These are phyloP conservation scores for Plectranthus barbatus DNA, from an alignment of 257 asterid genomes.

Conservation along the genomic window DNA sequence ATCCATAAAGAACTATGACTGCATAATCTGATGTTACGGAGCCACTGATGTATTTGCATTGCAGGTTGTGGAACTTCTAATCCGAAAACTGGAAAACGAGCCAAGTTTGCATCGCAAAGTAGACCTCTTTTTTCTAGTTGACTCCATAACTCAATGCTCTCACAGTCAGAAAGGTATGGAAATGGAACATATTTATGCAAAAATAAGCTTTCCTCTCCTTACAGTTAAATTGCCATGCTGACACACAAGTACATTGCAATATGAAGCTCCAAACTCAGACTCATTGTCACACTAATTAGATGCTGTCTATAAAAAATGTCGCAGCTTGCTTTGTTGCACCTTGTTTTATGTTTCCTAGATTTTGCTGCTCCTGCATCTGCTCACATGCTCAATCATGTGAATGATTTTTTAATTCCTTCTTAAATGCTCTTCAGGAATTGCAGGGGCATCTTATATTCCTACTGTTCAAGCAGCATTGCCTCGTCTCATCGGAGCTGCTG, in stretches of 20 bases:
- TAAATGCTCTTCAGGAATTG: slow-evolving; percentile 55
- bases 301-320: background rate
- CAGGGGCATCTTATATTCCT: slow-evolving; percentile 91
- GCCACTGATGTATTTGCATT: slow-evolving; percentile 6
- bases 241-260: background rate
- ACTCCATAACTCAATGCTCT: slow-evolving; percentile 95
- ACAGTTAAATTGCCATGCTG: background rate
- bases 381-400: background rate
- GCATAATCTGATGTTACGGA: slow-evolving; percentile 12
- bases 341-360: background rate
- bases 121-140: slow-evolving; percentile 87
- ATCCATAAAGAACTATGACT: slow-evolving; percentile 3
- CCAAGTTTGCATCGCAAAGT: slow-evolving; percentile 72
- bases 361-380: background rate
- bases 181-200: background rate
- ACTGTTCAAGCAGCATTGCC: slow-evolving; percentile 78
- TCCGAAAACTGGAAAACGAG: slow-evolving; percentile 71
- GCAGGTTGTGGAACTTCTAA: slow-evolving; percentile 94
- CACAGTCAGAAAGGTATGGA: slow-evolving; percentile 81
- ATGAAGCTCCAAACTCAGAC: slow-evolving; percentile 1
- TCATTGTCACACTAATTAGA: background rate
- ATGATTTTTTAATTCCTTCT: slow-evolving; percentile 12
- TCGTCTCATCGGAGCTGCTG: slow-evolving; percentile 84
- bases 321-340: background rate
- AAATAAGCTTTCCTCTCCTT: background rate